Conservation (phyloP, 192 early-diverging fungal genomes). For the Gaertneriomyces sp. region DNA sequence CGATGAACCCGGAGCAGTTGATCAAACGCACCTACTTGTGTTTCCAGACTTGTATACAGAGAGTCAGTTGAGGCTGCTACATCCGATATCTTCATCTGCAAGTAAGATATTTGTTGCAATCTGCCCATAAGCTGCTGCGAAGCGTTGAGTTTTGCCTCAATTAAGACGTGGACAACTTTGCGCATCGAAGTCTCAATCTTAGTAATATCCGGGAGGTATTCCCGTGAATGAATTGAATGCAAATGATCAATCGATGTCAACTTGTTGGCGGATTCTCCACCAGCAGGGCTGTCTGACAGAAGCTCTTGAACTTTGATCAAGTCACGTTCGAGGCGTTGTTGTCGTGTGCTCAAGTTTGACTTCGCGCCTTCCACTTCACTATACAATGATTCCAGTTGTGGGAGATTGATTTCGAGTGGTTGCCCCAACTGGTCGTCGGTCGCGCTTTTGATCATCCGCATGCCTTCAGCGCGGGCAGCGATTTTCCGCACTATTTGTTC, state of each 20-base stretch:
- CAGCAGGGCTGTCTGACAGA: conserved; percentile 20
- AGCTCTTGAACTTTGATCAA: conserved; percentile 30
- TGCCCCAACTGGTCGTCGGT: conserved; percentile 31
- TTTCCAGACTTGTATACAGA: conserved; percentile 12
- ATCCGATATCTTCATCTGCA: conserved; percentile 36
- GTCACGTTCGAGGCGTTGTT: conserved; percentile 32
- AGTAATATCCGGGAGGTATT: conserved; percentile 41
- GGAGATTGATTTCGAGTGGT: conserved; percentile 28
- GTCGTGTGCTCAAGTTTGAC: conserved; percentile 11
- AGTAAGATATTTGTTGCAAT: conserved; percentile 32
- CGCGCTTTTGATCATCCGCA: conserved; percentile 28
- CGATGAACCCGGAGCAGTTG: conserved; percentile 52
- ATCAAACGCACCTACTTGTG: conserved; percentile 37
- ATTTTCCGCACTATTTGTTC: conserved; percentile 37
- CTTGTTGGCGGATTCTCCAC: conserved; percentile 14
- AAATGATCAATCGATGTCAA: conserved; percentile 36
- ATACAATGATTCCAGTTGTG: not conserved
- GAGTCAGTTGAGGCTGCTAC: conserved; percentile 20
- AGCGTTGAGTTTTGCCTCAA: conserved; percentile 32
- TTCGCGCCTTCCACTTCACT: conserved; percentile 15
- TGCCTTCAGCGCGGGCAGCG: conserved; percentile 17
- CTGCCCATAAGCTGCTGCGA: conserved; percentile 27
- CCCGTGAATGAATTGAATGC: conserved; percentile 35
- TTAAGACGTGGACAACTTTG: conserved; percentile 13
- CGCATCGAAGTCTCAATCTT: conserved; percentile 23